Conservation (phyloP, 371 early-diverging fungal genomes). For the Coemansia linderi region DNA sequence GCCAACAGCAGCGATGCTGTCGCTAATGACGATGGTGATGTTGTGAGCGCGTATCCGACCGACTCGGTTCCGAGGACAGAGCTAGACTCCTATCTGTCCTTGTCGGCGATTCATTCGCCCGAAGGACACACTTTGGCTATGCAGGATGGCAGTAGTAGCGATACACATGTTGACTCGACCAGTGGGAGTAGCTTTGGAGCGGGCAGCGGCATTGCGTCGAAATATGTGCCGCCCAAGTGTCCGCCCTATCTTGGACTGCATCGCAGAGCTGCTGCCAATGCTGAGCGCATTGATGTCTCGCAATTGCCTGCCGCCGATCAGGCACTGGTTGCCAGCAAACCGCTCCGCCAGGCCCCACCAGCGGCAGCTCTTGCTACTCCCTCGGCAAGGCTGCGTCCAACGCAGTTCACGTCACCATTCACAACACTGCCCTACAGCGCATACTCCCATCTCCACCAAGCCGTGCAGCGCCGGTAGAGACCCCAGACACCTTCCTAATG, state of each 20-base stretch:
- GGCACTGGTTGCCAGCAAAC: neutral
- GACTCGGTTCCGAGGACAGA: constrained; percentile 33
- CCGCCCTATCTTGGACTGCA: constrained; percentile 46
- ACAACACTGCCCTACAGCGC: constrained; percentile 49
- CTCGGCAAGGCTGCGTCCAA: constrained; percentile 25
- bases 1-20: neutral
- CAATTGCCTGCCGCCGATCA: neutral
- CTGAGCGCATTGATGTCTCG: neutral
- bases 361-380: constrained; percentile 1
- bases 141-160: constrained; percentile 17
- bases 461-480: constrained; percentile 6
- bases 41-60: constrained; percentile 48
- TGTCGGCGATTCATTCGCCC: constrained; percentile 36
- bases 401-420: constrained; percentile 50
- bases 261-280: constrained; percentile 18
- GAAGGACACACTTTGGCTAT: constrained; percentile 15
- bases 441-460: constrained; percentile 32
- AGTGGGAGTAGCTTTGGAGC: neutral
- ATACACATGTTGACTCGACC: neutral
- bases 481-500: neutral
- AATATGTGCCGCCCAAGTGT: constrained; percentile 37
- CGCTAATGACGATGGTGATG: constrained; percentile 16
- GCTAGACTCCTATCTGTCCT: constrained; percentile 37
- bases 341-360: neutral
- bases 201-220: neutral